Percentiles rank a stretch among this genome's conserved stretches.
These are phyloP conservation scores for Nepenthes mirabilis DNA, from an alignment of 148 eudicot species.

Conservation along the genomic window DNA sequence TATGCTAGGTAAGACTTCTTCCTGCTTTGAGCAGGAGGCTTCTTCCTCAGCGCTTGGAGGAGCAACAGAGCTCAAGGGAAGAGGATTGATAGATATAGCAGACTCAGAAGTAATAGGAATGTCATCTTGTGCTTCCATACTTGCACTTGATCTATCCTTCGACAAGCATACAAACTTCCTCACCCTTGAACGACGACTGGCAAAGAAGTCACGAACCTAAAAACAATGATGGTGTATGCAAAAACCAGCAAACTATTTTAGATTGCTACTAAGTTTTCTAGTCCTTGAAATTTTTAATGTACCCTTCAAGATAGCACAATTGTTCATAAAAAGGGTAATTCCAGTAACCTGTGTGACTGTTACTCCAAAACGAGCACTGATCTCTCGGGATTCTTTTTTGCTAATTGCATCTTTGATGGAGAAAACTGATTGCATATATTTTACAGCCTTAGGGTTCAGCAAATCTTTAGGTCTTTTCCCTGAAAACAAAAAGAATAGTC, in stretches of 20 bases:
- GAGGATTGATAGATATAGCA: conserved; percentile 27
- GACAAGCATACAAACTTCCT: conserved; percentile 62
- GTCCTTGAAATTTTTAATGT: background rate
- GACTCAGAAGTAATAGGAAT: conserved; percentile 24
- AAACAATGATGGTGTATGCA: conserved; percentile 2
- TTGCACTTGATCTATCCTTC: conserved; percentile 35
- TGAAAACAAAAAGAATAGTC: background rate
- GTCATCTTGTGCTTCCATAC: conserved; percentile 28
- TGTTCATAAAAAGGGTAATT: background rate
- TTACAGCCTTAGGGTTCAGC: conserved; percentile 75
- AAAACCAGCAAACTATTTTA: conserved; percentile 4
- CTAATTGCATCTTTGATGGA: conserved; percentile 74
- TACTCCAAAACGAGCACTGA: conserved; percentile 77
- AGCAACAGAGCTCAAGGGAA: conserved; percentile 47
- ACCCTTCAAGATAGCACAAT: background rate
- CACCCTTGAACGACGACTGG: conserved; percentile 64
- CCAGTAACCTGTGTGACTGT: conserved; percentile 79
- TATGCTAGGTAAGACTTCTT: conserved; percentile 40
- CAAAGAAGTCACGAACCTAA: conserved; percentile 77
- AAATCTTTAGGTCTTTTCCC: conserved; percentile 90
- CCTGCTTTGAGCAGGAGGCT: conserved; percentile 50
- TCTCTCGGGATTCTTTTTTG: conserved; percentile 80
- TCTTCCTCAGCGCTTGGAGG: conserved; percentile 49
- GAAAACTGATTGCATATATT: conserved; percentile 75
- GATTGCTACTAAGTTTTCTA: background rate